Base-by-base conservation (phyloP, 768 basidiomycete genomes). In the Dioszegia aurantiaca region DNA sequence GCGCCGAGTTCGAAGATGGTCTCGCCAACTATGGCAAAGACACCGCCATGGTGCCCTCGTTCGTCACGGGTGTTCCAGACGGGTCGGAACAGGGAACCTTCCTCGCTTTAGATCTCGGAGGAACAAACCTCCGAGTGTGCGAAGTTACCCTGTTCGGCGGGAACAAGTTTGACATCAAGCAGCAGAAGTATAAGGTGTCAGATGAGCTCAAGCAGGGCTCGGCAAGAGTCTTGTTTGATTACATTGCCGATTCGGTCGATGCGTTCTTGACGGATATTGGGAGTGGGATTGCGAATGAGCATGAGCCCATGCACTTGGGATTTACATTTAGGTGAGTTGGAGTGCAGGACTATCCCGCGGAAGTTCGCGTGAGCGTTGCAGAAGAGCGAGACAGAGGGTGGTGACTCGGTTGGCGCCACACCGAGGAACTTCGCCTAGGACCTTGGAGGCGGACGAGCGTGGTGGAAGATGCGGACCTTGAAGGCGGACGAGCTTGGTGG, bases 11-110 rank as follows among this genome's bases (percentile, higher is more conserved):
- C 70, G 80, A 81, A 31, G 70, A 83, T 8, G 95, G 95, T 14
- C 79, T 99, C 17, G 76, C 79, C 2, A 79, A 78, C 64, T 91
- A 91, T 79, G 84, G 83, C 33, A 83, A 87, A 43, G 80, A 87
- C 39, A 88, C 94, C 86, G 90, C 92, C 5, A 95, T 97, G 89
- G 91, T 97, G 86, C 95, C 95, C 5, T 88, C 90, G 10, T 99
- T 90, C 78, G 90, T 98, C 41, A 90, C 88, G n/a, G 87, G 87
- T 49, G 90, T 95, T 24, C 95, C 95, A 43, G 83, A 95, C 76
- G 95, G 95, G 44, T 84, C 86, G 48, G 95, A 99, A 78, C 87
- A 84, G 58, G 95, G 95, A 90, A 91, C 77, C 69, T 83, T 75
- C 16, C 24, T 41, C 14, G 93, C 95, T 3, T 82, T 98, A 19